phyloP scores from a whole-genome alignment of 129 eudicot genomes.

The Flaveria trinervia region DNA sequence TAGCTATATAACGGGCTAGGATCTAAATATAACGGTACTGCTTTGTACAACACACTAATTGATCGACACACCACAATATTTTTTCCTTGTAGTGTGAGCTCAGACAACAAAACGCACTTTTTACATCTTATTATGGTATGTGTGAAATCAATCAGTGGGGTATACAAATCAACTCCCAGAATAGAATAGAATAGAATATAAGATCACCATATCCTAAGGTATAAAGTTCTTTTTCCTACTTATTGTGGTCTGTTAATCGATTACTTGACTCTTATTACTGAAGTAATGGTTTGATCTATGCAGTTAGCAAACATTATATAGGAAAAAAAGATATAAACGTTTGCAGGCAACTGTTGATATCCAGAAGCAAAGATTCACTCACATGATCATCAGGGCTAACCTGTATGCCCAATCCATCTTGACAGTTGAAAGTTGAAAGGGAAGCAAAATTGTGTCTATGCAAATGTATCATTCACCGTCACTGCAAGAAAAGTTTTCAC shows the following conservation, averaged over 20 bases:
- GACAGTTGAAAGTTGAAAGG: background rate
- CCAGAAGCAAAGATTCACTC: slow-evolving; percentile 3
- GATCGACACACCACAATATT: too few species aligned
- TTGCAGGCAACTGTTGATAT: background rate
- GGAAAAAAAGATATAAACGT: background rate
- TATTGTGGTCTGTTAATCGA: background rate
- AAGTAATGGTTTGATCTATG: background rate
- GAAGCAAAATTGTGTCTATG: background rate
- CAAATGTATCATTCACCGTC: background rate
- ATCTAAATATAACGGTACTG: too few species aligned
- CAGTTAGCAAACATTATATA: too few species aligned
- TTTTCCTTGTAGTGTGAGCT: too few species aligned
- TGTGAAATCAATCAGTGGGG: too few species aligned
- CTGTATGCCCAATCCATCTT: background rate
- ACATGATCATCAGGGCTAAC: slow-evolving; percentile 11
- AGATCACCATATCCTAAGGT: background rate
- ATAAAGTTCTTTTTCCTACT: background rate
- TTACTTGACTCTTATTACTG: background rate
- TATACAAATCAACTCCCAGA: too few species aligned
- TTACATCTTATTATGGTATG: too few species aligned
- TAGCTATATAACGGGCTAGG: too few species aligned
- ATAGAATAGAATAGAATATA: too few species aligned
- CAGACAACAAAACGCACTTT: too few species aligned
- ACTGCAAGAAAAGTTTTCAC: too few species aligned
- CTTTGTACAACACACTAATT: too few species aligned